These are phyloP conservation scores for Penicillium lividum DNA, from an alignment of 495 filamentous ascomycete species.

Conservation along the genomic window DNA sequence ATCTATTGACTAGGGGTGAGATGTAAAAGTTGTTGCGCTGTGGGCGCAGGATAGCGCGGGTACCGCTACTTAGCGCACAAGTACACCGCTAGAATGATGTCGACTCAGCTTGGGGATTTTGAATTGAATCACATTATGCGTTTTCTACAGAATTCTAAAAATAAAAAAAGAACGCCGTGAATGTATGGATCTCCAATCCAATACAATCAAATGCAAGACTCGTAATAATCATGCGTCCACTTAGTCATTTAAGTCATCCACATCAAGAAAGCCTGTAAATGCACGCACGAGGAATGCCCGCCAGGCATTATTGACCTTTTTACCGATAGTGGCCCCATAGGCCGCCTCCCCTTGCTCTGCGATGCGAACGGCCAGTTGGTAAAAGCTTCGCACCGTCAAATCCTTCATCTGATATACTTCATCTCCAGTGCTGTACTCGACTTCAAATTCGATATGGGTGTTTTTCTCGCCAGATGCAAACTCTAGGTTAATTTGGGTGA, in stretches of 20 bases:
- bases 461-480: conserved; percentile 37
- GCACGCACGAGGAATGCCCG: conserved; percentile 74
- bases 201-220: conserved; percentile 10
- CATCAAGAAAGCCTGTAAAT: conserved; percentile 71
- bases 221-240: conserved; percentile 1
- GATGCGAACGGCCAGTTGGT: conserved; percentile 77
- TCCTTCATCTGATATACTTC: conserved; percentile 74
- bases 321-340: conserved; percentile 22
- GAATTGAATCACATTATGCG: neutral
- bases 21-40: neutral
- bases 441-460: conserved; percentile 69
- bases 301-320: conserved; percentile 60
- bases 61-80: neutral
- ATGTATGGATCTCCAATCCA: conserved; percentile 11
- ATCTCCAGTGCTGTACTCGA: conserved; percentile 86
- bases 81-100: conserved; percentile 30
- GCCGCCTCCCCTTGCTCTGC: conserved; percentile 51
- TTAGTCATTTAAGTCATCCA: conserved; percentile 53
- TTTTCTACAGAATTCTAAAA: conserved; percentile 1
- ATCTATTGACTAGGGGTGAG: neutral
- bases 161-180: conserved; percentile 4
- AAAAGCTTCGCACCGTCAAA: conserved; percentile 79
- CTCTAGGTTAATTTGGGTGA: conserved; percentile 81
- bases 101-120: conserved; percentile 5
- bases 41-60: neutral